Base-by-base conservation (phyloP, 192 early-diverging fungal genomes). In the Coemansia umbellata region DNA sequence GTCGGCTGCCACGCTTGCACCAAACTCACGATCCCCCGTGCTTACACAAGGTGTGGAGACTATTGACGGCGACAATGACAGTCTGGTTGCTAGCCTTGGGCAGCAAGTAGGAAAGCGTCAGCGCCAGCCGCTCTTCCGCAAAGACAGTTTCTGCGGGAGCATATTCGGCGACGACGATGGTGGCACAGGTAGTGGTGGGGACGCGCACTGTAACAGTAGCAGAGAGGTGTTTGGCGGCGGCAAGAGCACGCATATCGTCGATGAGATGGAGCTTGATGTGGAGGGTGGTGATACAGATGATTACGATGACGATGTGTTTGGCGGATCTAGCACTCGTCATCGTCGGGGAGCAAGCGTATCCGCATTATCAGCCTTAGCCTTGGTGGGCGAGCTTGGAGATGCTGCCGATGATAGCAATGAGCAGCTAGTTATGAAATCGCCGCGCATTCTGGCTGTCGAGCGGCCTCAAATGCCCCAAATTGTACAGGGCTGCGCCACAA, bases 391-490 rank as follows among this genome's bases (percentile, higher is more conserved):
- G 37, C 24, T 42, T 45, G 43, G 10, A 3, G 17, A n/a, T n/a
- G n/a, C n/a, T n/a, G n/a, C n/a, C n/a, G n/a, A n/a, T n/a, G n/a
- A n/a, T n/a, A n/a, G n/a, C n/a, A n/a, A n/a, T n/a, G 52, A 26
- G 17, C 55, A 19, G 48, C 5, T 11, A 24, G 10, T 58, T 14
- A 47, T 50, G 44, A 61, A 35, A 47, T 65, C 62, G 48, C 60
- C 56, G 47, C 56, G 63, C 33, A 65, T 58, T 3, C 42, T 47
- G 33, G 60, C 65, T 2, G 28, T 48, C 23, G 74, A 76, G 45
- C 66, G 62, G 26, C 74, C 66, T 15, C 74, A 76, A 51, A 64
- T 76, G 73, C 73, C 73, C 39, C 73, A 69, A 37, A 61, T 69
- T 8, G 52, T 66, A 15, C 57, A 77, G 31, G 74, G 67, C 9